phyloP scores from a whole-genome alignment of 352 stramenopile species.

The Pythium utonaiense region DNA sequence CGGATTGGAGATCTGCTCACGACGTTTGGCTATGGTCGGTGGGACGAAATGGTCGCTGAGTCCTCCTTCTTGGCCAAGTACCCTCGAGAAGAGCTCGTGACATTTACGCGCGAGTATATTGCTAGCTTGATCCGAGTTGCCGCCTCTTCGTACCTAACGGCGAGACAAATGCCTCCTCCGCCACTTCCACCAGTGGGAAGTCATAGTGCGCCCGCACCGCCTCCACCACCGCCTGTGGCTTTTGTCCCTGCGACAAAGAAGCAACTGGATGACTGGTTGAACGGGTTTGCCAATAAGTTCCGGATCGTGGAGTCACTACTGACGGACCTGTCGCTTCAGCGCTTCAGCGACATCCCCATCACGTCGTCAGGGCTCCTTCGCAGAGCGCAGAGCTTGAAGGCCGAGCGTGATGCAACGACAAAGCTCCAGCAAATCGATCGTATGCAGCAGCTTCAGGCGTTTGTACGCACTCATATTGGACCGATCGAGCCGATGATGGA shows the following conservation, averaged over 20 bases:
- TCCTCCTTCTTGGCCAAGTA: slow-evolving; percentile 37
- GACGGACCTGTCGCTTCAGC: slow-evolving; percentile 33
- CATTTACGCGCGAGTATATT: slow-evolving; percentile 50
- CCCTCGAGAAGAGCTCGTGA: slow-evolving; percentile 33
- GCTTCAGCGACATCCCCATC: slow-evolving; percentile 27
- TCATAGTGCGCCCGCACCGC: background rate
- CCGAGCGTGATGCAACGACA: slow-evolving; percentile 35
- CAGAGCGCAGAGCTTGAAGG: slow-evolving; percentile 12
- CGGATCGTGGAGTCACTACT: slow-evolving; percentile 41
- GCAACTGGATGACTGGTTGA: slow-evolving; percentile 35
- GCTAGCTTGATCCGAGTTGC: slow-evolving; percentile 46
- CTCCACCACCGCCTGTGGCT: background rate
- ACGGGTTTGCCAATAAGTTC: slow-evolving; percentile 36
- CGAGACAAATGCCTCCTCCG: background rate
- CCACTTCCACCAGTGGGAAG: background rate
- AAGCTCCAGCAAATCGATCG: slow-evolving; percentile 73
- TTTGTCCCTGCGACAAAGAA: slow-evolving; percentile 11
- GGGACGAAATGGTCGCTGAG: slow-evolving; percentile 57
- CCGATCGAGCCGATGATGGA: slow-evolving; percentile 20
- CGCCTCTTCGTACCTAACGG: slow-evolving; percentile 6
- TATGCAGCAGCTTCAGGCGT: slow-evolving; percentile 44
- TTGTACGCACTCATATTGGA: slow-evolving; percentile 29
- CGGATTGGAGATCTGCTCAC: slow-evolving; percentile 47
- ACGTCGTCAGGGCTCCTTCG: slow-evolving; percentile 4
- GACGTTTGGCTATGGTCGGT: slow-evolving; percentile 81